These are phyloP conservation scores for Aspergillus costaricaensis DNA, from an alignment of 2,329 filamentous ascomycete species.

Conservation along the genomic window DNA sequence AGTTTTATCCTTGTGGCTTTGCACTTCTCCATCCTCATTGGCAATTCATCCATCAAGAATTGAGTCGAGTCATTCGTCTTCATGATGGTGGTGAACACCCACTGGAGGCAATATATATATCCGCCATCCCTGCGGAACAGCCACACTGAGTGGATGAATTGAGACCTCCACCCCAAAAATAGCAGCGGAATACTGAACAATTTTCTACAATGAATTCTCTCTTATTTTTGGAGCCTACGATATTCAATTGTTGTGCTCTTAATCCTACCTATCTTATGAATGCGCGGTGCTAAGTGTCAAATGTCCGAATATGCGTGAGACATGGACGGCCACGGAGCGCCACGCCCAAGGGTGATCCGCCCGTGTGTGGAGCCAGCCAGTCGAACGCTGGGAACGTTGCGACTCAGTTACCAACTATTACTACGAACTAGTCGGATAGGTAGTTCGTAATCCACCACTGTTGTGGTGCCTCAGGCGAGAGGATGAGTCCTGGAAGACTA, in stretches of 20 bases:
- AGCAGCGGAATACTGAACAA: neutral
- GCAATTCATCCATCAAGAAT: neutral
- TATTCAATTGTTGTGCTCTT: neutral
- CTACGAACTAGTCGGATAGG: too few relatives aligned
- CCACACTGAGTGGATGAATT: neutral
- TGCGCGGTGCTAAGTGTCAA: neutral
- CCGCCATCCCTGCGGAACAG: neutral
- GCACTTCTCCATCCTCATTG: too few relatives aligned
- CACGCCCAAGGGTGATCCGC: slow-evolving; percentile 4
- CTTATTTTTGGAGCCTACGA: neutral
- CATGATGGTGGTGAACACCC: neutral
- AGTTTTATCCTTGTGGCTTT: too few relatives aligned
- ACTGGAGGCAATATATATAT: neutral
- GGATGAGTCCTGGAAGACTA: neutral
- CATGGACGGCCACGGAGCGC: slow-evolving; percentile 5
- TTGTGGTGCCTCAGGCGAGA: neutral
- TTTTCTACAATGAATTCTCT: too few relatives aligned
- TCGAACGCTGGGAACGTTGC: slow-evolving; percentile 4
- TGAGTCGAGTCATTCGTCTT: neutral
- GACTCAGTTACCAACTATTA: neutral
- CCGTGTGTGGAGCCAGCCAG: neutral
- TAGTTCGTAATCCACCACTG: neutral
- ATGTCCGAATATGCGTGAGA: slow-evolving; percentile 11
- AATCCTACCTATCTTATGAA: too few relatives aligned
- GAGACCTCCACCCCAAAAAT: neutral